Evolutionary conservation across 257 asterid genomes (phyloP), one percentile per base, ranked within the genome.

Genomic region (Gynochthodes officinalis): DNA sequence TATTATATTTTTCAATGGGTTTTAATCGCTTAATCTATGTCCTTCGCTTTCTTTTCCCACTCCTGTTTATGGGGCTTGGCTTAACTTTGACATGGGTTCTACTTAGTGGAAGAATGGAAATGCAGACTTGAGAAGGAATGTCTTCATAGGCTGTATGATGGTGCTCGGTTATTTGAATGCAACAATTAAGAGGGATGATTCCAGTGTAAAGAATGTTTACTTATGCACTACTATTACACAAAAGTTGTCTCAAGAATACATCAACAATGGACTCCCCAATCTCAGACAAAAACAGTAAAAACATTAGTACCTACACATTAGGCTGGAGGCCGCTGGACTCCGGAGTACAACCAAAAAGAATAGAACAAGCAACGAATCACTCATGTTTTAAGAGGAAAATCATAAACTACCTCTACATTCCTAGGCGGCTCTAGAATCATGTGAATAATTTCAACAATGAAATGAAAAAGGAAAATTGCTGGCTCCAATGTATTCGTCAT

Each of bases 321-420:
- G 62, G 32, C n/a, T n/a, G n/a, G n/a, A n/a, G n/a, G n/a, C n/a
- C n/a, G 21, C 64, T 15, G 66, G 27, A 54, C 2, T 19, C 64
- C 8, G 66, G 27, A 54, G 4, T 19, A 6, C 59, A 70, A 52
- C 27, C 67, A 42, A 76, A 63, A 76, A 70, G 76, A 76, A 70
- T 63, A 21, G 60, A 50, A 25, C 60, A 2, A 42, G 64, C 64
- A 49, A 58, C 30, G 33, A 48, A 67, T 50, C 62, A 67, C 68
- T 35, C 70, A 68, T 39, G 61, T 33, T 61, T 59, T 0, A 16
- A 19, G 55, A 2, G 70, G 54, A 61, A 53, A 48, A 70, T 1
- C 63, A 55, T 67, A 43, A 76, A 52, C 70, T 39, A 27, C 13
- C 65, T 75, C 71, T 70, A 70, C 54, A 39, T 30, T 63, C 76